Evolutionary conservation across 495 filamentous ascomycete species (phyloP).

Genomic region (Neurospora sp.): DNA sequence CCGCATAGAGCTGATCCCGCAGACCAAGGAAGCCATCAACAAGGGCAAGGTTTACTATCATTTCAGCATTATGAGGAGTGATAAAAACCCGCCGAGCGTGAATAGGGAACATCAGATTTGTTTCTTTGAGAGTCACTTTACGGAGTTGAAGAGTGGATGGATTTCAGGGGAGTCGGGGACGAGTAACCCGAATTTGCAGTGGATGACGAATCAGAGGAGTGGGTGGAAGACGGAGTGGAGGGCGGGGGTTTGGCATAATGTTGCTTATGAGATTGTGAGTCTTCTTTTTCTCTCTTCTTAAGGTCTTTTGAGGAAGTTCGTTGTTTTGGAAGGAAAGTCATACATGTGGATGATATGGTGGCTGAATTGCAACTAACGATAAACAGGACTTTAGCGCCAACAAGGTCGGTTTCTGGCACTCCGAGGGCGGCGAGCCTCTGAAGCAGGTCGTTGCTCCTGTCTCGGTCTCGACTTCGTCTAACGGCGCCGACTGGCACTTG

Average conservation of each 20-base stretch:
- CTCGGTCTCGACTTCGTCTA: conserved; percentile 48
- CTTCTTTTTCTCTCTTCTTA: no score
- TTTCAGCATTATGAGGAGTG: conserved; percentile 39
- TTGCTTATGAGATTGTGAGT: conserved; percentile 50
- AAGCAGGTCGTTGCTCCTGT: conserved; percentile 48
- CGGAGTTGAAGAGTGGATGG: conserved; percentile 61
- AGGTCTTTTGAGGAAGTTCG: no score
- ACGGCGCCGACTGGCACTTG: conserved; percentile 66
- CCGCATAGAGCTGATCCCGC: conserved; percentile 52
- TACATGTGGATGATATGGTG: not conserved
- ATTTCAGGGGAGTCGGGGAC: conserved; percentile 47
- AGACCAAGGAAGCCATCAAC: conserved; percentile 52
- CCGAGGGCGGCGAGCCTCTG: conserved; percentile 46
- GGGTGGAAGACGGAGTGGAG: conserved; percentile 36
- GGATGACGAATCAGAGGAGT: conserved; percentile 32
- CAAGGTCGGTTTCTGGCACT: conserved; percentile 61
- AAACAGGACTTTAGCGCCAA: conserved; percentile 43
- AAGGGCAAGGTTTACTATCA: conserved; percentile 56
- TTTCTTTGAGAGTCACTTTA: conserved; percentile 66
- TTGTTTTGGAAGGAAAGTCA: not conserved
- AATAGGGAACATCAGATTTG: conserved; percentile 59
- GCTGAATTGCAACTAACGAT: not conserved
- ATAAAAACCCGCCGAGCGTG: conserved; percentile 47
- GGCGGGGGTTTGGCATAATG: conserved; percentile 60
- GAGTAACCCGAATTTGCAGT: conserved; percentile 38